Percentiles rank a stretch among this genome's conserved stretches.
These are phyloP conservation scores for Klebsormidium nitens DNA, from an alignment of 139 green algal genomes.

Conservation along the genomic window DNA sequence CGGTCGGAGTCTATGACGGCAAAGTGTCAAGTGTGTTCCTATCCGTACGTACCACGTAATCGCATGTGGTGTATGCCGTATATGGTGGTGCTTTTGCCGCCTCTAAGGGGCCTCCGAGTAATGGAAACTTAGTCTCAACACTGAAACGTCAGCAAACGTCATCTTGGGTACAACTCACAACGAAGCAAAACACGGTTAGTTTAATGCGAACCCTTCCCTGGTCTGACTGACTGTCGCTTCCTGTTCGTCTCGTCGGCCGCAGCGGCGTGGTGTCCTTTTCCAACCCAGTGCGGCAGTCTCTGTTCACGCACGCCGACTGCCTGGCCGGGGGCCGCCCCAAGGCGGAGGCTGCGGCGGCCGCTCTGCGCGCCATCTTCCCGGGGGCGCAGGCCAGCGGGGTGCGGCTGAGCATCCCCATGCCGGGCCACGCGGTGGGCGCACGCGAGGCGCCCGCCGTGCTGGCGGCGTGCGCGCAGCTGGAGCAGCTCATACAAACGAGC, in stretches of 20 bases:
- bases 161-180: too few relatives aligned
- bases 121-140: too few relatives aligned
- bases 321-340: constrained; percentile 76
- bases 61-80: too few relatives aligned
- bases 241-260: too few relatives aligned
- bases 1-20: too few relatives aligned
- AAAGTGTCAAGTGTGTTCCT: too few relatives aligned
- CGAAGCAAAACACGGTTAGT: too few relatives aligned
- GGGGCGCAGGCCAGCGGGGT: constrained; percentile 12
- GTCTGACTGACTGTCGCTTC: too few relatives aligned
- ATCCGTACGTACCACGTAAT: too few relatives aligned
- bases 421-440: constrained; percentile 19
- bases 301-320: constrained; percentile 90
- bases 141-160: too few relatives aligned
- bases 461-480: constrained; percentile 46
- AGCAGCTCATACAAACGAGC: constrained; percentile 52
- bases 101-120: too few relatives aligned
- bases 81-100: too few relatives aligned
- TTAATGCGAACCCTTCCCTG: constrained; percentile 28
- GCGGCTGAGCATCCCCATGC: constrained; percentile 33
- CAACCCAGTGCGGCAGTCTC: constrained; percentile 37
- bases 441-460: not conserved
- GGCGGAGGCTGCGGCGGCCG: constrained; percentile 73
- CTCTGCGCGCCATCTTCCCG: constrained; percentile 51
- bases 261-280: constrained; percentile 10